phyloP scores from a whole-genome alignment of 179 eudicot species.

The Carnegiea gigantea region DNA sequence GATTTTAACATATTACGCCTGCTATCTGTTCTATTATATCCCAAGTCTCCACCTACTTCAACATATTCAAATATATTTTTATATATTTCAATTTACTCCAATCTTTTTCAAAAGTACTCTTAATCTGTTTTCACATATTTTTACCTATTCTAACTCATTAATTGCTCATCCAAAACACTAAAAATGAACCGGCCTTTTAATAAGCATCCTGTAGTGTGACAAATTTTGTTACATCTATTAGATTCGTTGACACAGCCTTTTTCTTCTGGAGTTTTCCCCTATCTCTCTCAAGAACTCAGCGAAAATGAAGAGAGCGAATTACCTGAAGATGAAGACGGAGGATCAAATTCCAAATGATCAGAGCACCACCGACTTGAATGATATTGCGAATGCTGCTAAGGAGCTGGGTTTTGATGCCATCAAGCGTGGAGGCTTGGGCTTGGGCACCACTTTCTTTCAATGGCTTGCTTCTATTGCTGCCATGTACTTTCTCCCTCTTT shows the following conservation, averaged over 20 bases:
- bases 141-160: no score
- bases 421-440: constrained; percentile 61
- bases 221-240: no score
- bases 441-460: constrained; percentile 70
- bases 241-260: background rate
- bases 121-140: no score
- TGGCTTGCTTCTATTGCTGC: constrained; percentile 92
- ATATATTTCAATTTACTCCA: no score
- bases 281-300: background rate
- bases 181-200: no score
- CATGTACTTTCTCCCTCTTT: constrained; percentile 42
- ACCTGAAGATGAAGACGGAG: constrained; percentile 58
- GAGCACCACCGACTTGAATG: constrained; percentile 49
- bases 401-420: constrained; percentile 57
- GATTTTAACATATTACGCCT: no score
- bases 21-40: no score
- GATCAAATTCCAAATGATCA: constrained; percentile 24
- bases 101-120: no score
- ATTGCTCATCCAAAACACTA: no score
- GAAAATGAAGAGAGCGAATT: constrained; percentile 44
- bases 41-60: no score
- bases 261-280: background rate
- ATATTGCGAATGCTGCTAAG: constrained; percentile 50
- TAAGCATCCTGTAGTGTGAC: no score
- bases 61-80: no score